Evolutionary conservation across 257 asterid genomes (phyloP).

Genomic region (Cynanchum wilfordii): DNA sequence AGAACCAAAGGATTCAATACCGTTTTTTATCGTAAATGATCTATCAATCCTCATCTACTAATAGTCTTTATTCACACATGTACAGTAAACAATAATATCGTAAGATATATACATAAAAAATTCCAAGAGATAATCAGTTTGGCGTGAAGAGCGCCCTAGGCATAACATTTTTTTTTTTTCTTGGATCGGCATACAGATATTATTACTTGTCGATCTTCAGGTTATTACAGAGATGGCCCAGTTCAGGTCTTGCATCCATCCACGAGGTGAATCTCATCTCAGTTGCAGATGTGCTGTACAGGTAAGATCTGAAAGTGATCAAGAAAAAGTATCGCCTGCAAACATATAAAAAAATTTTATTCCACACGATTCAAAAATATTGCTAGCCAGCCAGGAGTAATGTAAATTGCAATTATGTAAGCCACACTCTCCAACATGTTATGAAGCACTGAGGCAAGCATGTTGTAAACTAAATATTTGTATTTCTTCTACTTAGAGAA

Average conservation of each 20-base stretch:
- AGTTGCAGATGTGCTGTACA: conserved; percentile 55
- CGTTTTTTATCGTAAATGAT: not conserved
- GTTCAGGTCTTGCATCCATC: conserved; percentile 97
- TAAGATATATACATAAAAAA: not conserved
- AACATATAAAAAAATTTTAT: conserved; percentile 18
- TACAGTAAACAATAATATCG: conserved; percentile 1
- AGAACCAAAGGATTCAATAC: not conserved
- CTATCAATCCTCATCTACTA: not conserved
- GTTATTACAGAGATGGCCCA: conserved; percentile 85
- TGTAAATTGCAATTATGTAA: not conserved
- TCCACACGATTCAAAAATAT: not conserved
- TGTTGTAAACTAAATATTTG: not conserved
- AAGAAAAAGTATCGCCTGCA: conserved; percentile 93
- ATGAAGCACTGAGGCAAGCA: not conserved
- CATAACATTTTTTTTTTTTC: not conserved
- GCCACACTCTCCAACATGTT: too few species aligned
- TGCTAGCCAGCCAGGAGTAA: not conserved
- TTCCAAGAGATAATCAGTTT: not conserved
- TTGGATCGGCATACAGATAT: too few species aligned
- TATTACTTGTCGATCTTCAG: conserved; percentile 58
- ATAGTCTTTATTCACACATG: not conserved
- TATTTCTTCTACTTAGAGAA: not conserved
- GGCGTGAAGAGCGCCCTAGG: not conserved
- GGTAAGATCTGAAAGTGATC: conserved; percentile 87
- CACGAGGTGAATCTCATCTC: conserved; percentile 60